phyloP scores from a whole-genome alignment of 495 filamentous ascomycete species.

The Lindgomyces ingoldianus region DNA sequence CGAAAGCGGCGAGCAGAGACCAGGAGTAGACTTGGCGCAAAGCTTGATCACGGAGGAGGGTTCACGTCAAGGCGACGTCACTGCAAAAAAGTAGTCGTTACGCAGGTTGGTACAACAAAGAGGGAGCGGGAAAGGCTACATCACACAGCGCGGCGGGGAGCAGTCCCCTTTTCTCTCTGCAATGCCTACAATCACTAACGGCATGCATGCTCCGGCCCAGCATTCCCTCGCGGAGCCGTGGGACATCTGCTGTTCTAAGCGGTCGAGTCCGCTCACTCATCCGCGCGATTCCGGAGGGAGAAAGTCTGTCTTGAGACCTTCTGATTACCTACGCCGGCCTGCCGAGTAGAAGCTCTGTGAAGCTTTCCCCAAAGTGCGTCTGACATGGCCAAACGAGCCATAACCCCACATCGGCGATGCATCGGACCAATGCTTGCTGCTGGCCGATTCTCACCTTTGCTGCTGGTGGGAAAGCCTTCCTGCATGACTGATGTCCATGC shows the following conservation, averaged over 20 bases:
- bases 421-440: not conserved
- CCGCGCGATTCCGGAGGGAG: constrained; percentile 23
- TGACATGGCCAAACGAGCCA: not conserved
- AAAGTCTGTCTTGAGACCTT: not conserved
- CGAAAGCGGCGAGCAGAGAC: not conserved
- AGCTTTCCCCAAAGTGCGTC: constrained; percentile 16
- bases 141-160: not conserved
- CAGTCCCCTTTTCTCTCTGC: not conserved
- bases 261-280: constrained; percentile 21
- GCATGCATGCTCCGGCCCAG: not conserved
- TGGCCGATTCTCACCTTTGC: not conserved
- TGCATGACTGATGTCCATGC: constrained; percentile 31
- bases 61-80: constrained; percentile 14
- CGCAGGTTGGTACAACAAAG: not conserved
- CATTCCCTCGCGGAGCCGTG: not conserved
- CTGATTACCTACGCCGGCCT: not conserved
- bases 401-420: constrained; percentile 16
- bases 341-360: constrained; percentile 7
- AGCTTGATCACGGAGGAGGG: not conserved
- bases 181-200: not conserved
- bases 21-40: not conserved
- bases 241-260: not conserved
- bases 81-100: no score
- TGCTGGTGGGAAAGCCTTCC: constrained; percentile 21
- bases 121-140: not conserved